Conservation (phyloP, 2,329 filamentous ascomycete genomes). For the Xylaria hypoxylon region DNA sequence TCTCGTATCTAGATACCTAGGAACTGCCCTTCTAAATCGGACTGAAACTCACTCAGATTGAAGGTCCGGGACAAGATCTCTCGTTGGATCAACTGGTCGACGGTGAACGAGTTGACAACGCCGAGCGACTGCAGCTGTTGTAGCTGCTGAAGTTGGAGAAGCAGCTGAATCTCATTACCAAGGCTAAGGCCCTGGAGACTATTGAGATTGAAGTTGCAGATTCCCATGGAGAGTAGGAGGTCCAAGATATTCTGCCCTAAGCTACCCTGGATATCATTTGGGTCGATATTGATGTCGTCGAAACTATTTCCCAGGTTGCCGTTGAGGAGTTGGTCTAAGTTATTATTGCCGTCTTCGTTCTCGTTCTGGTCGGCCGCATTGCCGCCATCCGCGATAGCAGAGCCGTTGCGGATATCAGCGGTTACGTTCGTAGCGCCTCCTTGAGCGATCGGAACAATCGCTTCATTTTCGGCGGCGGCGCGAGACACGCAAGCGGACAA, state of each 20-base stretch:
- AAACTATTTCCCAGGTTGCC: constrained; percentile 36
- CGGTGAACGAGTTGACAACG: constrained; percentile 42
- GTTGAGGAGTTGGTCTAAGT: constrained; percentile 16
- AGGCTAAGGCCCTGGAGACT: constrained; percentile 43
- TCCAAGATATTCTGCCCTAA: constrained; percentile 39
- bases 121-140: constrained; percentile 47
- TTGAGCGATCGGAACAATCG: constrained; percentile 9
- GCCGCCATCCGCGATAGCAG: constrained; percentile 34
- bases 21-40: neutral
- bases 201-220: constrained; percentile 47
- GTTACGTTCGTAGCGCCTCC: constrained; percentile 18
- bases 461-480: constrained; percentile 32
- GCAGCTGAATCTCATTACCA: constrained; percentile 45
- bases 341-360: neutral
- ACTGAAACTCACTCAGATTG: constrained; percentile 40
- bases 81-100: constrained; percentile 45
- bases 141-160: constrained; percentile 49
- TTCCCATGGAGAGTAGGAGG: constrained; percentile 45
- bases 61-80: constrained; percentile 45
- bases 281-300: constrained; percentile 39
- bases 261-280: constrained; percentile 39
- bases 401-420: constrained; percentile 27
- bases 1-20: neutral
- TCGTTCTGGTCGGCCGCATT: constrained; percentile 30
- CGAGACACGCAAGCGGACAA: constrained; percentile 45